Base-by-base conservation (phyloP, 345 rosid species). In the Clarkia xantiana region DNA sequence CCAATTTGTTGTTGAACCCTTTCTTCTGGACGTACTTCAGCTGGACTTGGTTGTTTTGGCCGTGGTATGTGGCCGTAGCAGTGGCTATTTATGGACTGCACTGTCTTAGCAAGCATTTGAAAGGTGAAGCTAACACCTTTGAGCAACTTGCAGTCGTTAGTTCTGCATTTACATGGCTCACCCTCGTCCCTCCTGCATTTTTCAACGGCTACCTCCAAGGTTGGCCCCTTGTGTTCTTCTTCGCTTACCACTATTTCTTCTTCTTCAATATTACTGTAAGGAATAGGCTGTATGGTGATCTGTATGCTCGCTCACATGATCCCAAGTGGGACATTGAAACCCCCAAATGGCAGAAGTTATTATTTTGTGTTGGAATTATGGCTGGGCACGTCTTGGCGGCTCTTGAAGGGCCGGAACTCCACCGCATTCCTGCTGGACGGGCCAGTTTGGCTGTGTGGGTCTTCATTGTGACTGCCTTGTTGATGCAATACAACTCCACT, bases 1-100 rank as follows among this genome's bases (percentile, higher is more conserved):
- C 58, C 55, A 73, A 63, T 44, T 61, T 74, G 68, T 49, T 60
- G 14, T 56, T 80, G 16, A 72, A 71, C 59, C 95, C 95, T 2
- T 86, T 86, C 65, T 83, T 86, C 64, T 86, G 91, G 91, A 72
- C 79, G 84, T 81, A 86, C 69, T 83, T 86, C 57, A 83, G 88
- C 86, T 80, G 94, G 94, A 74, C 76, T 44, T 86, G 88, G 95
- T 44, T 86, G 66, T 83, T 90, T 70, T 83, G 95, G 97, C 97
- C 95, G 14, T 86, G 91, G 95, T 62, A 63, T 45, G 72, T 75
- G 58, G 94, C 88, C 49, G 4, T 75, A n/a, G 68, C 69, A 3
- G 59, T 79, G 40, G 94, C 77, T 4, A 45, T 61, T 55, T 79
- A 77, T 25, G 95, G 94, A 9, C 15, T 76, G 0, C 77, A 73